A percentile compares a stretch with the other conserved stretches of the same genome.
Evolutionary conservation across 345 rosid species (phyloP).

Genomic region (Excoecaria cochinchinensis): DNA sequence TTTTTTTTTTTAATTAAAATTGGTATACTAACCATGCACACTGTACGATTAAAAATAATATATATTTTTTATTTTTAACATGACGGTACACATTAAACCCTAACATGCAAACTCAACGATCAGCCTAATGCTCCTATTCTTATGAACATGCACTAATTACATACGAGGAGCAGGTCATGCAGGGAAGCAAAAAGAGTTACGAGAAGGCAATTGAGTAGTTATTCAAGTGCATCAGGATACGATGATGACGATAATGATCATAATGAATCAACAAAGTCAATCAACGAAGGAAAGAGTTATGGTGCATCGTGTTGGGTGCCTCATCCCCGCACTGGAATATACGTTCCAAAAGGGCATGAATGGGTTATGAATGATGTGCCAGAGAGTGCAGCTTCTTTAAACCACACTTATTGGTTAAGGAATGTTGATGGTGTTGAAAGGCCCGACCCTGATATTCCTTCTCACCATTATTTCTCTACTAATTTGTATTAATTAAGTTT

Average conservation of each 20-base stretch:
- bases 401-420: slow-evolving; percentile 50
- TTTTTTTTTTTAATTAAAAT: too few relatives aligned
- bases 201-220: neutral
- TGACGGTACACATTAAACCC: too few relatives aligned
- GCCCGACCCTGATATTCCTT: slow-evolving; percentile 28
- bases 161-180: neutral
- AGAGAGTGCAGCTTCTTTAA: slow-evolving; percentile 45
- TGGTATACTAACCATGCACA: too few relatives aligned
- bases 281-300: neutral
- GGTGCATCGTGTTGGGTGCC: slow-evolving; percentile 47
- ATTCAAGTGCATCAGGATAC: neutral
- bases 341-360: slow-evolving; percentile 59
- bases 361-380: slow-evolving; percentile 63
- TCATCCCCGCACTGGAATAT: slow-evolving; percentile 67
- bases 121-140: too few relatives aligned
- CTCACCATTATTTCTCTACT: neutral
- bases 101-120: too few relatives aligned
- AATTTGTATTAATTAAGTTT: neutral
- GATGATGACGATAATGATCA: neutral
- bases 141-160: too few relatives aligned
- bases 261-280: neutral
- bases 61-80: too few relatives aligned
- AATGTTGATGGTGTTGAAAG: slow-evolving; percentile 54
- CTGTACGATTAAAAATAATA: too few relatives aligned
- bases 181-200: slow-evolving; percentile 10